phyloP scores from a whole-genome alignment of 225 moss, liverwort and hornwort species.

The Physcomitrellopsis africana region DNA sequence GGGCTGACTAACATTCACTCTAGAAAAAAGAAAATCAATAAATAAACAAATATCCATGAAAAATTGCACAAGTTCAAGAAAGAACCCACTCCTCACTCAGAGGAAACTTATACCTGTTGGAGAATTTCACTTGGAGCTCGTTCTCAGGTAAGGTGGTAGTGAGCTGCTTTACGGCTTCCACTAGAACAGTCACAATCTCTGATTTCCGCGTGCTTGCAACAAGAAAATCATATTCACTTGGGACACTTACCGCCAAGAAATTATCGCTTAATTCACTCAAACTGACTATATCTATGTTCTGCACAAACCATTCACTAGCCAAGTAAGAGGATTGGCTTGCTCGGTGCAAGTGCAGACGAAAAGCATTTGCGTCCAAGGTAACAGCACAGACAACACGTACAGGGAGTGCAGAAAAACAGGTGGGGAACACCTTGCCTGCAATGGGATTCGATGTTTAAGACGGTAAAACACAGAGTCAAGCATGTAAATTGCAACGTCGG shows the following conservation, averaged over 20 bases:
- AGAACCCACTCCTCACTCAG: neutral
- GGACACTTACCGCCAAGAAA: conserved; percentile 76
- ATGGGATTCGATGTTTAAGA: conserved; percentile 69
- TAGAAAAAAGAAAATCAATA: neutral
- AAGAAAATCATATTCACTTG: conserved; percentile 82
- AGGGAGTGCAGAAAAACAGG: conserved; percentile 1
- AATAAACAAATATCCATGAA: neutral
- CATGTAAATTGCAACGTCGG: conserved; percentile 78
- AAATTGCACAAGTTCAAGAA: conserved; percentile 2
- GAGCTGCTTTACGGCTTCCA: conserved; percentile 80
- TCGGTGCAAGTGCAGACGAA: conserved; percentile 1
- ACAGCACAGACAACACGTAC: neutral
- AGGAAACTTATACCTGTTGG: conserved; percentile 57
- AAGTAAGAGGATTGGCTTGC: conserved; percentile 8
- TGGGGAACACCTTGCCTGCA: conserved; percentile 48
- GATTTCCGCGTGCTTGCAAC: conserved; percentile 88
- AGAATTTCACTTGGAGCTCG: conserved; percentile 62
- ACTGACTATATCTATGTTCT: conserved; percentile 63
- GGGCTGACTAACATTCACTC: neutral
- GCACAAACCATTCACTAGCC: conserved; percentile 30
- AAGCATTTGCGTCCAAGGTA: too few species aligned
- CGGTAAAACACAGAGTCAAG: conserved; percentile 77
- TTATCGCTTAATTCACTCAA: conserved; percentile 85
- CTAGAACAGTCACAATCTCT: conserved; percentile 82
- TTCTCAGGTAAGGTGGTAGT: conserved; percentile 42